Evolutionary conservation across 805 yeast genomes (phyloP).

Genomic region (Wilhelminamyces savonicus): DNA sequence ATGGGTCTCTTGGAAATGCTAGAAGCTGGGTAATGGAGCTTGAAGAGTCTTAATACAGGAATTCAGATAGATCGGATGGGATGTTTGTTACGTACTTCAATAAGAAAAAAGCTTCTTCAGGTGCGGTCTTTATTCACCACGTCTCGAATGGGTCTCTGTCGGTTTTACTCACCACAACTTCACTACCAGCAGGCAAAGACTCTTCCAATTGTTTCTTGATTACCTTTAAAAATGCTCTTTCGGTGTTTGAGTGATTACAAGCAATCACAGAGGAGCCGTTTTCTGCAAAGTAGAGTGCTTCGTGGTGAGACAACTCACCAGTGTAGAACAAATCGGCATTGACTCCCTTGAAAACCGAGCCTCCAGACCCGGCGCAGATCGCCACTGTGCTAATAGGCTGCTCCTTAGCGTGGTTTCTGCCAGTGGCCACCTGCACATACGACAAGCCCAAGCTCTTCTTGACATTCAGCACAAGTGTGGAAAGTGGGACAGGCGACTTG

Average conservation of each 20-base stretch:
- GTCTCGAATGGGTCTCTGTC: conserved; percentile 60
- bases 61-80: too few species aligned
- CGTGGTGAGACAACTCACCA: conserved; percentile 95
- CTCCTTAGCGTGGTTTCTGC: conserved; percentile 15
- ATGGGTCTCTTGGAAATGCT: too few species aligned
- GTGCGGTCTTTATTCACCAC: conserved; percentile 4
- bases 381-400: conserved; percentile 54
- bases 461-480: conserved; percentile 40
- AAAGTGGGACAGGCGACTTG: conserved; percentile 34
- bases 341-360: conserved; percentile 60
- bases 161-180: conserved; percentile 42
- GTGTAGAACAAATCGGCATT: conserved; percentile 71
- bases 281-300: conserved; percentile 67
- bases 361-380: conserved; percentile 94
- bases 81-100: too few species aligned
- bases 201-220: conserved; percentile 44
- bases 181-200: conserved; percentile 35
- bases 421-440: conserved; percentile 57
- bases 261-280: conserved; percentile 64
- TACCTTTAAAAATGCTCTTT: conserved; percentile 67
- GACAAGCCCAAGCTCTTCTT: conserved; percentile 48
- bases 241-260: conserved; percentile 90
- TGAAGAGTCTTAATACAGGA: too few species aligned
- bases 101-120: too few species aligned
- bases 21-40: too few species aligned